These are phyloP conservation scores for Boletus vermiculosoides DNA, from an alignment of 768 basidiomycete species.

Conservation along the genomic window DNA sequence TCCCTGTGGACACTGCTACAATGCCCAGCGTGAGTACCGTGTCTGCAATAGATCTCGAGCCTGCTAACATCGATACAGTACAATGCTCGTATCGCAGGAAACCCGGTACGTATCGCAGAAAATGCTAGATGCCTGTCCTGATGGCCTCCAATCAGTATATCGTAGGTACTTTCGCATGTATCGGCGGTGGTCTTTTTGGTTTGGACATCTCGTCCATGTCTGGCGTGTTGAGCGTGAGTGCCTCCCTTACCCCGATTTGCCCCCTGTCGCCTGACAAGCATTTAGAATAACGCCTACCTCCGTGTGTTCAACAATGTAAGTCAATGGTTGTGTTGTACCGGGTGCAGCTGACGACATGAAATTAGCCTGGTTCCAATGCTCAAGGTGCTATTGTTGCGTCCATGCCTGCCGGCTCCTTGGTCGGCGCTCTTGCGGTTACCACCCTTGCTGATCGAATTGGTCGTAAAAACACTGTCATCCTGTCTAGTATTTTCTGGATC, in stretches of 20 bases:
- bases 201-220: conserved; percentile 85
- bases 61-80: conserved; percentile 38
- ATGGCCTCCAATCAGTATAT: conserved; percentile 53
- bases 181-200: conserved; percentile 77
- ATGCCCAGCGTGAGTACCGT: conserved; percentile 29
- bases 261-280: background rate
- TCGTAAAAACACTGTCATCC: conserved; percentile 63
- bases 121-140: background rate
- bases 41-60: background rate
- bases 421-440: conserved; percentile 63
- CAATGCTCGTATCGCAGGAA: conserved; percentile 52
- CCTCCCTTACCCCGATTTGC: background rate
- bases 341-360: conserved; percentile 5
- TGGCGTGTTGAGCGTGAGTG: conserved; percentile 58
- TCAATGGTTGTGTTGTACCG: background rate
- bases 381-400: conserved; percentile 77
- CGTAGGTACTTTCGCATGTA: conserved; percentile 79
- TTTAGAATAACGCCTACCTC: conserved; percentile 29
- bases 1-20: background rate
- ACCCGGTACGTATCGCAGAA: conserved; percentile 43
- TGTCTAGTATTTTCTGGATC: conserved; percentile 70
- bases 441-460: conserved; percentile 64
- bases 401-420: conserved; percentile 71
- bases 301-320: conserved; percentile 27
- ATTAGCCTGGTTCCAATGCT: conserved; percentile 47